Conservation (phyloP, 257 asterid species). For the Verbena officinalis region DNA sequence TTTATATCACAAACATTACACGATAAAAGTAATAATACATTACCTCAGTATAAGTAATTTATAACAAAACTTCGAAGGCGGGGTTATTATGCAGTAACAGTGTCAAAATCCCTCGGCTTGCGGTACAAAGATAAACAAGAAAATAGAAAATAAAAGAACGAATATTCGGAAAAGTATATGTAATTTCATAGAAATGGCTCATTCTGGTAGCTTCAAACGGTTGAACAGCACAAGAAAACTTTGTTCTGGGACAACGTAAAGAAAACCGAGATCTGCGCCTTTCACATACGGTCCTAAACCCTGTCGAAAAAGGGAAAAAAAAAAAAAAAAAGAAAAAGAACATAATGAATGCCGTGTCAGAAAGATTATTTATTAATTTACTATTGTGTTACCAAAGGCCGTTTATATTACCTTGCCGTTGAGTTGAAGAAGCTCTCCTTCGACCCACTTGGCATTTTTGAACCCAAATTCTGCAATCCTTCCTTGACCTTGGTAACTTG, state of each 20-base stretch:
- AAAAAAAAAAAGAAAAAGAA: no score
- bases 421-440: constrained; percentile 91
- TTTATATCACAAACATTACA: background rate
- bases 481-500: constrained; percentile 92
- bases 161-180: background rate
- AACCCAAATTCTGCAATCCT: constrained; percentile 89
- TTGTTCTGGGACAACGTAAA: constrained; percentile 85
- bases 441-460: constrained; percentile 88
- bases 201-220: constrained; percentile 81
- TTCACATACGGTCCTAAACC: constrained; percentile 78
- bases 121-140: background rate
- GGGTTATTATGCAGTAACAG: constrained; percentile 18
- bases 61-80: constrained; percentile 31
- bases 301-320: no score
- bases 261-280: constrained; percentile 97
- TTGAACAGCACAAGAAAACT: constrained; percentile 92
- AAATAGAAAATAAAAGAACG: background rate
- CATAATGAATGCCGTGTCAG: background rate
- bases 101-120: constrained; percentile 28
- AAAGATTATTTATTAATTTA: no score
- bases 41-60: constrained; percentile 9
- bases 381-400: no score
- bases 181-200: constrained; percentile 26
- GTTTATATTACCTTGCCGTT: constrained; percentile 88
- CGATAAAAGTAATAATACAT: background rate